Percentiles rank a stretch among this genome's conserved stretches.
These are phyloP conservation scores for Crithidia bombi DNA, from an alignment of 208 protist species.

Conservation along the genomic window DNA sequence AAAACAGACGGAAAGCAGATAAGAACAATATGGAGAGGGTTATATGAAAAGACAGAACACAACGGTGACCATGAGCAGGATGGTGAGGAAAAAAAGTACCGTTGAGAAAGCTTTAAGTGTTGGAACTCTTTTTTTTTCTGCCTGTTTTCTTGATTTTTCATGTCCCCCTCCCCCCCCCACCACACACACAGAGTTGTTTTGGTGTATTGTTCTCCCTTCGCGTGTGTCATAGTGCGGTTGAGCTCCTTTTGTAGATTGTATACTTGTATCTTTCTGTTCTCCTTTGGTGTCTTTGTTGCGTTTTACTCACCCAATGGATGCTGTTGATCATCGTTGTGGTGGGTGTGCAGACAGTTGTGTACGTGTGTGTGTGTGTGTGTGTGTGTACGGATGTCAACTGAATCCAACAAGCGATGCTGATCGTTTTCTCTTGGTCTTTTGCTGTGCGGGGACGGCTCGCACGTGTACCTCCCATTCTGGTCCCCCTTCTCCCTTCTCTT, in stretches of 20 bases:
- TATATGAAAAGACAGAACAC: too few relatives aligned
- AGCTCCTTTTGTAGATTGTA: background rate
- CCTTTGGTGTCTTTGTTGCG: slow-evolving; percentile 1
- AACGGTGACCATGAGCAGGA: too few relatives aligned
- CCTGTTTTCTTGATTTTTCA: background rate
- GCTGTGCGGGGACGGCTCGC: too few relatives aligned
- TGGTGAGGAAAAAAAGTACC: background rate
- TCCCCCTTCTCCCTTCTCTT: too few relatives aligned
- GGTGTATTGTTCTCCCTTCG: background rate
- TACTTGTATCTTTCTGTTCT: background rate
- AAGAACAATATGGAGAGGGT: too few relatives aligned
- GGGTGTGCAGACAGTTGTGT: too few relatives aligned
- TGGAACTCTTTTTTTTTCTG: background rate
- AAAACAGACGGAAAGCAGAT: background rate
- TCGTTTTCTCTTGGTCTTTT: too few relatives aligned
- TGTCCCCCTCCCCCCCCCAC: background rate
- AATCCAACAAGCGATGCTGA: too few relatives aligned
- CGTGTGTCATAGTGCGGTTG: too few relatives aligned
- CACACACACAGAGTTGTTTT: background rate
- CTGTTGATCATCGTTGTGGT: background rate
- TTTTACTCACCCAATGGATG: background rate
- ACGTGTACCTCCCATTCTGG: too few relatives aligned
- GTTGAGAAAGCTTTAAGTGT: background rate
- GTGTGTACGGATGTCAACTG: too few relatives aligned
- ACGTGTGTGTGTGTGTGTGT: too few relatives aligned